These are phyloP conservation scores for Teratosphaeriaceae sp. DNA, from an alignment of 2,329 filamentous ascomycete genomes.

Conservation along the genomic window DNA sequence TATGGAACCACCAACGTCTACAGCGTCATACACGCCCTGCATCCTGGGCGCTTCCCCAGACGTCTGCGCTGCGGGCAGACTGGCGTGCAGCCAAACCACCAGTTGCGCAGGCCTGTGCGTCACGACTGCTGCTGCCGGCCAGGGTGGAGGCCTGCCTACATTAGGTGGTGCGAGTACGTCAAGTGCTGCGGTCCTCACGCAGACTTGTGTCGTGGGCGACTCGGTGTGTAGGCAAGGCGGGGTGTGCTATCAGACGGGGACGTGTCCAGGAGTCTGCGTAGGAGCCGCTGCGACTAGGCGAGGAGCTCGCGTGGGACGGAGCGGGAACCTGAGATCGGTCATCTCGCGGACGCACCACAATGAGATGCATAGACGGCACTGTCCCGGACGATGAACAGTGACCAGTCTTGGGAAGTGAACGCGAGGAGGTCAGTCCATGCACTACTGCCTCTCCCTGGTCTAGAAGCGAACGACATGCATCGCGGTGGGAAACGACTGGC, in stretches of 20 bases:
- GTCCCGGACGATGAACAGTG: too few species aligned
- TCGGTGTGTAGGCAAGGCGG: not conserved
- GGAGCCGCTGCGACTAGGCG: too few species aligned
- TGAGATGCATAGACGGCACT: too few species aligned
- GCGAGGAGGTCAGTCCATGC: too few species aligned
- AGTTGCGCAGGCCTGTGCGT: not conserved
- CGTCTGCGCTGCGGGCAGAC: not conserved
- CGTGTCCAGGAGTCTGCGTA: not conserved
- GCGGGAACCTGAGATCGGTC: too few species aligned
- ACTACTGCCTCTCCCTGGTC: too few species aligned
- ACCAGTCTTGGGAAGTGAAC: too few species aligned
- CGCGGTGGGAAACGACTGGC: too few species aligned
- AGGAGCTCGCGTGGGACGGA: too few species aligned
- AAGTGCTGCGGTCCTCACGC: not conserved
- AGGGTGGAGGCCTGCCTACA: not conserved
- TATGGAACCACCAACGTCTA: not conserved
- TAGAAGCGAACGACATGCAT: too few species aligned
- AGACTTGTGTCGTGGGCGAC: not conserved
- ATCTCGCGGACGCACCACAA: too few species aligned
- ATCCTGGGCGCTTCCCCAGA: not conserved
- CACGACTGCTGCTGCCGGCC: too few species aligned
- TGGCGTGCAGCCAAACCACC: not conserved
- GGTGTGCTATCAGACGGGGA: not conserved
- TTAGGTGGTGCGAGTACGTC: not conserved
- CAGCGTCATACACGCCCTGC: not conserved